Evolutionary conservation across 352 stramenopile species (phyloP).

Genomic region (Phytophthora boehmeriae): DNA sequence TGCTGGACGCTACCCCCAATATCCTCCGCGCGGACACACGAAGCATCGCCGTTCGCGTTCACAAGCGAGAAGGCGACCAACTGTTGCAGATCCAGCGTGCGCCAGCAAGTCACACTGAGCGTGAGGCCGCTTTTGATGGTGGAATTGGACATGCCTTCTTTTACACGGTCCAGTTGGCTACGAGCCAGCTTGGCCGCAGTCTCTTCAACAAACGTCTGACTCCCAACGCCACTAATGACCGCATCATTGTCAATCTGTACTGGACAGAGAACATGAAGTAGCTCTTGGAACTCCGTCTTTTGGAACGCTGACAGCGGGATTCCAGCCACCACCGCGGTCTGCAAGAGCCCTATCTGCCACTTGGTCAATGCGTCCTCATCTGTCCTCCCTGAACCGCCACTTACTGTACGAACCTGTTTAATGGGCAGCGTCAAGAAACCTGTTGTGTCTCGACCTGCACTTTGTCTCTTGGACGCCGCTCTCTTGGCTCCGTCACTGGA

Average conservation of each 20-base stretch:
- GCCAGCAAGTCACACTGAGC: conserved; percentile 76
- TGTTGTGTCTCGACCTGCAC: background rate
- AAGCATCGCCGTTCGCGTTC: conserved; percentile 80
- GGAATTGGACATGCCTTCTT: conserved; percentile 84
- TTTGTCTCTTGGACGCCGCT: conserved; percentile 11
- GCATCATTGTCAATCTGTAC: conserved; percentile 4
- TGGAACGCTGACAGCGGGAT: conserved; percentile 48
- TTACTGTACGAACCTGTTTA: conserved; percentile 27
- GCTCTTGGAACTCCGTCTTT: conserved; percentile 46
- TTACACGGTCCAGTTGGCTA: conserved; percentile 74
- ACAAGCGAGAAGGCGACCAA: conserved; percentile 79
- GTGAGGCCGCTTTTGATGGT: conserved; percentile 83
- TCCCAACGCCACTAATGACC: conserved; percentile 28
- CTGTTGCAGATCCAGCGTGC: conserved; percentile 63
- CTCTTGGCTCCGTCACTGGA: conserved; percentile 6
- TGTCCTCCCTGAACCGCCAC: conserved; percentile 9
- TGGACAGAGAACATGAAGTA: conserved; percentile 40
- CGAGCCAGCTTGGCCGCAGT: conserved; percentile 40
- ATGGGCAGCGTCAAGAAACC: conserved; percentile 10
- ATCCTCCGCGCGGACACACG: conserved; percentile 67
- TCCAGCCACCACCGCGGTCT: conserved; percentile 40
- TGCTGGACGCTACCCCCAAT: conserved; percentile 37
- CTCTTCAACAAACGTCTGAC: conserved; percentile 45
- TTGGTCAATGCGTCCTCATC: conserved; percentile 10
- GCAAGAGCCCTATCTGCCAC: conserved; percentile 36